Evolutionary conservation across 208 protist species (phyloP), one percentile per base, ranked within the genome.

Genomic region (Novymonas esmeraldas): DNA sequence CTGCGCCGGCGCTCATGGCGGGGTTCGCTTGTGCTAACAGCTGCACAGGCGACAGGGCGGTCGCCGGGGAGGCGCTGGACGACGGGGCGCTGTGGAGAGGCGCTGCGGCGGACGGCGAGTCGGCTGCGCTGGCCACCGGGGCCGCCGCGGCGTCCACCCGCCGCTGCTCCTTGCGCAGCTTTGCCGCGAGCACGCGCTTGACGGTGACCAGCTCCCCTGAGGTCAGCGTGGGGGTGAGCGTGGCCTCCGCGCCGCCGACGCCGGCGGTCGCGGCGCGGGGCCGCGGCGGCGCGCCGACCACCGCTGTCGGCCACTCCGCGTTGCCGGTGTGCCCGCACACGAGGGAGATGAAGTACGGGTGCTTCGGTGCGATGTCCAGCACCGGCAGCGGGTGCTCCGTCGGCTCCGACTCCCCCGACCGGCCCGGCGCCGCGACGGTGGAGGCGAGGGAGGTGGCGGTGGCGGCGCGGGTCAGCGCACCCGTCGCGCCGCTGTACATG

Each of bases 311-410:
- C 72, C 64, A 74, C 22, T 67, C 64, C 1, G 28, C 58, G 3
- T 56, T 41, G 16, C 71, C 56, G 34, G 69, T 24, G 33, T 70
- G 56, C 7, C 79, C 77, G 38, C 69, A 78, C 22, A 88, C 68
- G 2, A 84, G 64, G 10, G 72, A 58, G n/a, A 73, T 76, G 51
- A 94, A 94, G 51, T 77, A 69, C 24, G 84, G 82, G 69, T 94
- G 88, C 24, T 60, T 36, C 2, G 84, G 60, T 0, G 71, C 41
- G 31, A 91, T 76, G 70, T 94, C 88, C 18, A 94, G 60, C 48
- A 94, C 78, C 34, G 77, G 82, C 20, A 70, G 42, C 24, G 68
- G 67, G n/a, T 50, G 22, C 39, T 76, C 38, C 28, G 60, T 41
- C 51, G 74, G 64, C 52, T 72, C 50, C 41, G 44, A 50, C 41